Conservation (phyloP, 495 filamentous ascomycete species). For the Neurospora africana region DNA sequence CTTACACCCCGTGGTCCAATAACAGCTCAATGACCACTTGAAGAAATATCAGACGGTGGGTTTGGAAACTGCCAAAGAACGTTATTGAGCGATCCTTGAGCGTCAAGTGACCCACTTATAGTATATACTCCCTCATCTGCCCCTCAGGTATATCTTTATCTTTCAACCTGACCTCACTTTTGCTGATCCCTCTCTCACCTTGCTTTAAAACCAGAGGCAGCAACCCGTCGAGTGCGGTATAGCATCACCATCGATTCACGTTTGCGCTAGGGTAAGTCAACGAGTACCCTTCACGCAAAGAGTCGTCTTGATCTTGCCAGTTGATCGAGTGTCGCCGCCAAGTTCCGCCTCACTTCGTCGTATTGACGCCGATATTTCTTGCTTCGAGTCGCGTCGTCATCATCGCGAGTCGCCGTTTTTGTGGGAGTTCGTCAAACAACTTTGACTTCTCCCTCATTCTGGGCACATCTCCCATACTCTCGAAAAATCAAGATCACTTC, state of each 20-base stretch:
- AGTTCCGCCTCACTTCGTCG: neutral
- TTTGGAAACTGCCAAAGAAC: neutral
- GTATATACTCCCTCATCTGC: neutral
- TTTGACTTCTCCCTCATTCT: neutral
- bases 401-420: neutral
- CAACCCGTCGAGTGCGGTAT: neutral
- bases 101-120: neutral
- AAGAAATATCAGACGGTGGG: neutral
- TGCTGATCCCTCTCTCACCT: neutral
- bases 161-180: neutral
- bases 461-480: neutral
- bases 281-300: neutral
- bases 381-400: neutral
- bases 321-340: neutral
- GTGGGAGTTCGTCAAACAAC: neutral
- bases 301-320: neutral
- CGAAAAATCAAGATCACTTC: neutral
- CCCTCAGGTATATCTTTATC: neutral
- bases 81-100: neutral
- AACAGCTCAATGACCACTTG: neutral
- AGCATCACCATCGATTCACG: neutral
- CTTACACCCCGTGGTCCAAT: neutral
- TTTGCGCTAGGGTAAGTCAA: neutral
- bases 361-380: neutral
- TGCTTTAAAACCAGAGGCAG: neutral